Percentiles rank a stretch among this genome's conserved stretches.
Evolutionary conservation across 805 yeast species (phyloP).

Genomic region (Kluyveromyces siamensis): DNA sequence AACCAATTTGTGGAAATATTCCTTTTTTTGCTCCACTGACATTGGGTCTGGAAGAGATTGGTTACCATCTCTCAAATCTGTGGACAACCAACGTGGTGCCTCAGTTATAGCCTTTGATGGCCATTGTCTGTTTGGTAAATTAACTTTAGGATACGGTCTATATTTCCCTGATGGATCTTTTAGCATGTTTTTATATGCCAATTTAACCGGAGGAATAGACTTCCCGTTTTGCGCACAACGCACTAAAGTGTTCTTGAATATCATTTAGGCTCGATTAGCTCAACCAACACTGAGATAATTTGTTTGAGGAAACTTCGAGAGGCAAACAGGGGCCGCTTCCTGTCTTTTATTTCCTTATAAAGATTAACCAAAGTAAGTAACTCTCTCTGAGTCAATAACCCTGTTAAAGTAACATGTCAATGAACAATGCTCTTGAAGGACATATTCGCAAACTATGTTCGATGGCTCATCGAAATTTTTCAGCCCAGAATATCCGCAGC

Average conservation of each 20-base stretch:
- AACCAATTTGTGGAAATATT: constrained; percentile 60
- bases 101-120: constrained; percentile 55
- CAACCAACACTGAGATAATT: no score
- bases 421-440: no score
- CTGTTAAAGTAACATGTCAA: no score
- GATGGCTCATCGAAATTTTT: neutral
- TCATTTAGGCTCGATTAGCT: neutral
- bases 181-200: constrained; percentile 45
- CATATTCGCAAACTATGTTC: neutral
- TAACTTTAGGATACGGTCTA: constrained; percentile 43
- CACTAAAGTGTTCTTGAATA: constrained; percentile 6
- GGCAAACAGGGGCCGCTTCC: no score
- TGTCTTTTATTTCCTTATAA: no score
- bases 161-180: constrained; percentile 62
- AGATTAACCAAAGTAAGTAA: no score
- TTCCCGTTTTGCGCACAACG: constrained; percentile 9
- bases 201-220: constrained; percentile 24
- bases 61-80: constrained; percentile 75
- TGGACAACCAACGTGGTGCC: constrained; percentile 75
- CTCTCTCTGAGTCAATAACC: no score
- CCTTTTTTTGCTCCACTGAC: constrained; percentile 66
- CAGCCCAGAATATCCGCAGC: neutral
- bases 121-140: constrained; percentile 60
- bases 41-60: constrained; percentile 78
- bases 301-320: no score